Conservation (phyloP, 495 filamentous ascomycete genomes). For the Penicillium desertorum region DNA sequence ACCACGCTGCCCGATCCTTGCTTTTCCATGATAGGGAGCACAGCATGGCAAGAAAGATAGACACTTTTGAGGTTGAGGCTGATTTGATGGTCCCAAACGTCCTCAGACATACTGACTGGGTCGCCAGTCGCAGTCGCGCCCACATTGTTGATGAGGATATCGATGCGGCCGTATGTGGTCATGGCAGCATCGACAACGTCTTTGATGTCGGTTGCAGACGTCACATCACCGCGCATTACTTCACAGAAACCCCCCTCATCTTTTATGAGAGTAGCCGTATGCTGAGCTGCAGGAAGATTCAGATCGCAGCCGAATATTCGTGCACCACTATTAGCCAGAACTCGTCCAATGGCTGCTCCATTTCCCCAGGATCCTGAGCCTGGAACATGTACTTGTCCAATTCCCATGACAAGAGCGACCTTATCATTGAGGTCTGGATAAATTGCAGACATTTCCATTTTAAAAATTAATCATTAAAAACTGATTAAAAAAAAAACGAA, state of each 20-base stretch:
- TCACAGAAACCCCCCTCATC: constrained; percentile 23
- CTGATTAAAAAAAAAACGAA: too few species aligned
- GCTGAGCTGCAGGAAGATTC: constrained; percentile 36
- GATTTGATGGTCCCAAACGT: constrained; percentile 48
- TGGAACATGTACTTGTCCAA: constrained; percentile 37
- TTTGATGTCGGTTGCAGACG: constrained; percentile 33
- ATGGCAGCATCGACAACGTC: constrained; percentile 39
- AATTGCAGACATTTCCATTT: too few species aligned
- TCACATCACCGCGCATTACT: constrained; percentile 43
- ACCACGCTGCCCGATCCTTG: constrained; percentile 42
- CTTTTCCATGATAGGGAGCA: constrained; percentile 48
- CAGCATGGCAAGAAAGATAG: constrained; percentile 44
- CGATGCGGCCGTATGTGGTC: constrained; percentile 46
- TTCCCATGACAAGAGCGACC: constrained; percentile 48
- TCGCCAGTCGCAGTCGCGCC: constrained; percentile 45
- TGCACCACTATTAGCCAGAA: constrained; percentile 39
- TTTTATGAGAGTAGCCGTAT: constrained; percentile 32
- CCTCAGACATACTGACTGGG: constrained; percentile 45
- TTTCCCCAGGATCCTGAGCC: constrained; percentile 42
- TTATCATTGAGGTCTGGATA: constrained; percentile 33
- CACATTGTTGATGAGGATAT: constrained; percentile 55
- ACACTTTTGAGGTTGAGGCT: constrained; percentile 52
- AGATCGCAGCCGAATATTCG: constrained; percentile 46
- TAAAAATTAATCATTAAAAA: too few species aligned
- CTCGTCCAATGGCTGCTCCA: constrained; percentile 40